Base-by-base conservation (phyloP, 1,284 basidiomycete genomes). In the Trichosporon sp. region DNA sequence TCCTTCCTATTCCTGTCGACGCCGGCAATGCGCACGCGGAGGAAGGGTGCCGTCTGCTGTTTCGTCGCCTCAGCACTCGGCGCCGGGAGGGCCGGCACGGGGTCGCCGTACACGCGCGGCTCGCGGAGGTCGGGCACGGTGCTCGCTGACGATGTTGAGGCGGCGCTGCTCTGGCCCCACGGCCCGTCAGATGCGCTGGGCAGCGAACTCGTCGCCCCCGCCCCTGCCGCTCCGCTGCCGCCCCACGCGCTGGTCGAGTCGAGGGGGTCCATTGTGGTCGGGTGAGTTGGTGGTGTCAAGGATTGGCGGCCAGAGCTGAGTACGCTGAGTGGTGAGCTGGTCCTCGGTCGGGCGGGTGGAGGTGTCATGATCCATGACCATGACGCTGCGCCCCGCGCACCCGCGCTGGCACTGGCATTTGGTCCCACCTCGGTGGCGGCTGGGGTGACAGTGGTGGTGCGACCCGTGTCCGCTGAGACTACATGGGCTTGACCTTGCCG, bases 1-100 rank as follows among this genome's bases (percentile, higher is more conserved):
- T 97, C 94, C 73, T 93, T 86, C 77, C 92, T 85, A 81, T 96
- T 96, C 80, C 94, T 86, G 81, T 97, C 94, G 73, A 97, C 80
- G 14, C 88, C 89, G 11, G 90, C 90, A 66, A 97, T 89, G 74
- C 92, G 85, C 56, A 95, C 89, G 71, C 91, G 85, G 68, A 96
- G 83, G 79, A 90, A 94, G 29, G 90, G 90, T 27, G 58, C 65
- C 14, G 61, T 58, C 46, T 44, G 61, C 52, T 58, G 64, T 27
- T n/a, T n/a, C 13, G 25, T 34, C 27, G 16, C 40, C 31, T 54
- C 25, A 2, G 59, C 36, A 56, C 66, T 65, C 1, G 73, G 74
- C 54, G 62, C 65, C 36, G 73, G 64, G 14, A 78, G 68, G 9
- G 68, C 63, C 29, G 71, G 56, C 2, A 72, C 71, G 1, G 78